These are phyloP conservation scores for Sanghuangporus weigelae DNA, from an alignment of 1,284 basidiomycete genomes.

Conservation along the genomic window DNA sequence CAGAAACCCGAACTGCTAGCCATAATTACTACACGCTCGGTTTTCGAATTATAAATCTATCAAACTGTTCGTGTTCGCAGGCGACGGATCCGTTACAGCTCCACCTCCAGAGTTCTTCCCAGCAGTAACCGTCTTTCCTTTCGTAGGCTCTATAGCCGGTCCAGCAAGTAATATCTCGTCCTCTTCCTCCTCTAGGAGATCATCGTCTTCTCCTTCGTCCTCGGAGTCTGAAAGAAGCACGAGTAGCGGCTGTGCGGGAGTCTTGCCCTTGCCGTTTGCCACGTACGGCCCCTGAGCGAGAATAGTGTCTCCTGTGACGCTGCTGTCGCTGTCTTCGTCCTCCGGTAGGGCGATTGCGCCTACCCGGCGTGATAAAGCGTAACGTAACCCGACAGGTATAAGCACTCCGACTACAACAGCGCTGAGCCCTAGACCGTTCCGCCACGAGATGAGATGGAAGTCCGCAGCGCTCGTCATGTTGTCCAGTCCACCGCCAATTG, in stretches of 20 bases:
- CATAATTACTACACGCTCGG: too few species aligned
- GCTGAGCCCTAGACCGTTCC: conserved; percentile 77
- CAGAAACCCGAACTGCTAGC: too few species aligned
- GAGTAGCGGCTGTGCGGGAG: conserved; percentile 6
- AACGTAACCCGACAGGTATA: conserved; percentile 85
- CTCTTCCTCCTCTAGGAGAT: conserved; percentile 32
- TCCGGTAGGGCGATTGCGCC: conserved; percentile 38
- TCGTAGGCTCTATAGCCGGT: conserved; percentile 3
- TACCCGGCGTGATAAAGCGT: conserved; percentile 55
- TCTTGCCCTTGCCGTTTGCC: conserved; percentile 10
- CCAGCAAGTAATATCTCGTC: conserved; percentile 40
- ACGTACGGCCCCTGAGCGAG: conserved; percentile 14
- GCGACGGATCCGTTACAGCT: background rate
- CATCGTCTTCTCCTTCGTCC: conserved; percentile 24
- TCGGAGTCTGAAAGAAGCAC: conserved; percentile 24
- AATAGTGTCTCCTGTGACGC: conserved; percentile 12
- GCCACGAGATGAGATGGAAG: conserved; percentile 87
- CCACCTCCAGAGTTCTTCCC: background rate
- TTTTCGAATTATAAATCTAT: background rate
- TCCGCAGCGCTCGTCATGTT: conserved; percentile 92
- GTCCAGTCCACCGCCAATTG: conserved; percentile 90
- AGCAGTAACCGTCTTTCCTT: background rate
- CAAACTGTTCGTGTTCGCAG: background rate
- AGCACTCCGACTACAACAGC: conserved; percentile 87
- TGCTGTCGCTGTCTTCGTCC: conserved; percentile 40